Evolutionary conservation across 129 eudicot genomes (phyloP).

Genomic region (Scalesia atractyloides): DNA sequence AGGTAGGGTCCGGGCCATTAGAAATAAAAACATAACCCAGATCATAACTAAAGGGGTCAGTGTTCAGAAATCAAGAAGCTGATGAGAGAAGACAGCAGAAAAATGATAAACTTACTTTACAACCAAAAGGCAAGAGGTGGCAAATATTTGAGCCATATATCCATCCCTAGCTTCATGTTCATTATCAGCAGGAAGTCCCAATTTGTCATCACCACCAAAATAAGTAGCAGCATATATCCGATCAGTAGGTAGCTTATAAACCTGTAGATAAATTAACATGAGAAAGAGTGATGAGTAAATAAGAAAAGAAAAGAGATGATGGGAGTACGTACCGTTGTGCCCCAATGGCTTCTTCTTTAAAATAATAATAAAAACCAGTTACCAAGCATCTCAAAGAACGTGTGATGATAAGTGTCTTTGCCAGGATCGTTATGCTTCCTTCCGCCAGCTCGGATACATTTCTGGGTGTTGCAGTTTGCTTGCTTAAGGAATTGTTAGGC

Average conservation of each 20-base stretch:
- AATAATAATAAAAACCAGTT: slow-evolving; percentile 97
- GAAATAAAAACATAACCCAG: neutral
- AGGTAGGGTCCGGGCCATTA: neutral
- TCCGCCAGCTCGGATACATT: slow-evolving; percentile 96
- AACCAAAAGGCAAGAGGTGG: slow-evolving; percentile 88
- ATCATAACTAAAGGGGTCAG: too few species aligned
- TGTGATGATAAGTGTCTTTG: slow-evolving; percentile 96
- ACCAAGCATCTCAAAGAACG: slow-evolving; percentile 98
- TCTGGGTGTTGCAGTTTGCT: slow-evolving; percentile 85
- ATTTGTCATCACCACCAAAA: slow-evolving; percentile 94
- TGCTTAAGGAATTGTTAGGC: slow-evolving; percentile 81
- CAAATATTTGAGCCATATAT: slow-evolving; percentile 77
- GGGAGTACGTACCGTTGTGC: slow-evolving; percentile 58
- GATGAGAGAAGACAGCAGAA: neutral
- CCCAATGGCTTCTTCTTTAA: slow-evolving; percentile 81
- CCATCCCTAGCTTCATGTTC: slow-evolving; percentile 83
- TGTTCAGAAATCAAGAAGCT: too few species aligned
- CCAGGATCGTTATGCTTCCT: too few species aligned
- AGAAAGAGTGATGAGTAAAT: neutral
- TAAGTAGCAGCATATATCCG: slow-evolving; percentile 94
- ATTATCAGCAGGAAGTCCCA: slow-evolving; percentile 86
- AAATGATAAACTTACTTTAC: slow-evolving; percentile 57
- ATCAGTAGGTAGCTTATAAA: slow-evolving; percentile 67
- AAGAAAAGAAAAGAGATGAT: neutral
- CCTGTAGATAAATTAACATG: slow-evolving; percentile 43